Evolutionary conservation across 2,329 filamentous ascomycete species (phyloP).

Genomic region (Leptographium radiaticola): DNA sequence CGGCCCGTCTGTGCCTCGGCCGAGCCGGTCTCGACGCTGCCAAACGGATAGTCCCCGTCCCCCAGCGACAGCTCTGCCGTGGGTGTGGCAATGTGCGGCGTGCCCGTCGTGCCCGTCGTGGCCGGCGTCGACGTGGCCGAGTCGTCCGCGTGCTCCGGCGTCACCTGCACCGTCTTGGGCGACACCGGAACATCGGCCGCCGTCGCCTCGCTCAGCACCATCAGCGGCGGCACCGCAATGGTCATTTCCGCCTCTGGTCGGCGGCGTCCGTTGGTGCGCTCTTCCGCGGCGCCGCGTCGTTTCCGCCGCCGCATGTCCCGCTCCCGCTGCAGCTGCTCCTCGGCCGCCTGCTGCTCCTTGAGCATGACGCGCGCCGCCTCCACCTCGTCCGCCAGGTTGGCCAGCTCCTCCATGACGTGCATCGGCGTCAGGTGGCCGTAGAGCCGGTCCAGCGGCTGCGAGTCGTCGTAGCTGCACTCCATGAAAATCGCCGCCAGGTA

Average conservation of each 20-base stretch:
- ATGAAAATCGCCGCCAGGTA: conserved; percentile 75
- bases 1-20: background rate
- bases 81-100: conserved; percentile 32
- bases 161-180: conserved; percentile 30
- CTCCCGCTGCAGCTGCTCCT: conserved; percentile 7
- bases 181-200: conserved; percentile 33
- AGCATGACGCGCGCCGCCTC: conserved; percentile 29
- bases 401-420: conserved; percentile 70
- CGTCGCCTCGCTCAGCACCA: background rate
- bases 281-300: conserved; percentile 29
- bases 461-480: conserved; percentile 86
- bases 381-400: conserved; percentile 58
- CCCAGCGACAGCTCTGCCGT: conserved; percentile 27
- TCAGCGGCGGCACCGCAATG: background rate
- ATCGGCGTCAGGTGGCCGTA: conserved; percentile 83
- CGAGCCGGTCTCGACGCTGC: conserved; percentile 1
- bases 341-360: conserved; percentile 3
- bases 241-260: background rate
- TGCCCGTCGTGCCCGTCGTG: conserved; percentile 10
- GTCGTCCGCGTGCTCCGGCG: conserved; percentile 6
- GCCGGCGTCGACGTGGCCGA: background rate
- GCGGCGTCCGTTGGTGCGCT: conserved; percentile 2
- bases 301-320: conserved; percentile 49
- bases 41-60: background rate
- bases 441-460: conserved; percentile 60